Conservation (phyloP, 768 basidiomycete genomes). For the Candolleomyces efflorescens region DNA sequence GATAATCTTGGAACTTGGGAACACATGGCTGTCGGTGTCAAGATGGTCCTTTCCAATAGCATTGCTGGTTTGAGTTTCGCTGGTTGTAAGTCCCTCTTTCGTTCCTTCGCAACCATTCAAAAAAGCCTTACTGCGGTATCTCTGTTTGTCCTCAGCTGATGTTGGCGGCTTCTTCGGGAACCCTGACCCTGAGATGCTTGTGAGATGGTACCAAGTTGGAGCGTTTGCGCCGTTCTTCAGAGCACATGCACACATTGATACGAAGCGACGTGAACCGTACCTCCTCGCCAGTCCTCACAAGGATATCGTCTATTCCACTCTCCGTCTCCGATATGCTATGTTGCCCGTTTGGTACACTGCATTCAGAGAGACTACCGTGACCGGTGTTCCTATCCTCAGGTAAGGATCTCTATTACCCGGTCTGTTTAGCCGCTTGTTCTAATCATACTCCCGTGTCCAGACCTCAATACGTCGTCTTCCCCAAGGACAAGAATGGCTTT, state of each 20-base stretch:
- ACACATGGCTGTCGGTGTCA: conserved; percentile 89
- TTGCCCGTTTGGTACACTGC: conserved; percentile 97
- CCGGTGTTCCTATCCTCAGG: conserved; percentile 82
- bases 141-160: conserved; percentile 80
- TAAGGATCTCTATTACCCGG: too few species aligned
- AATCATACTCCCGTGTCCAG: conserved; percentile 33
- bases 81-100: conserved; percentile 61
- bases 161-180: conserved; percentile 99
- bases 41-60: conserved; percentile 87
- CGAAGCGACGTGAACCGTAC: conserved; percentile 95
- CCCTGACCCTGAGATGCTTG: conserved; percentile 90
- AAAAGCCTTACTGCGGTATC: too few species aligned
- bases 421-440: background rate
- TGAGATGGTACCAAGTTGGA: conserved; percentile 96
- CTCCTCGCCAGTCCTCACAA: conserved; percentile 88
- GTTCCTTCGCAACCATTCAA: background rate
- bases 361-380: conserved; percentile 82
- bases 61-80: conserved; percentile 90
- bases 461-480: conserved; percentile 95
- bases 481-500: conserved; percentile 82
- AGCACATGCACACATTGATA: conserved; percentile 97
- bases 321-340: conserved; percentile 81
- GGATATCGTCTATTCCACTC: conserved; percentile 69
- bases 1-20: conserved; percentile 98
- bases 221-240: conserved; percentile 97